These are phyloP conservation scores for Cladophialophora chaetospira DNA, from an alignment of 2,329 filamentous ascomycete genomes.

Conservation along the genomic window DNA sequence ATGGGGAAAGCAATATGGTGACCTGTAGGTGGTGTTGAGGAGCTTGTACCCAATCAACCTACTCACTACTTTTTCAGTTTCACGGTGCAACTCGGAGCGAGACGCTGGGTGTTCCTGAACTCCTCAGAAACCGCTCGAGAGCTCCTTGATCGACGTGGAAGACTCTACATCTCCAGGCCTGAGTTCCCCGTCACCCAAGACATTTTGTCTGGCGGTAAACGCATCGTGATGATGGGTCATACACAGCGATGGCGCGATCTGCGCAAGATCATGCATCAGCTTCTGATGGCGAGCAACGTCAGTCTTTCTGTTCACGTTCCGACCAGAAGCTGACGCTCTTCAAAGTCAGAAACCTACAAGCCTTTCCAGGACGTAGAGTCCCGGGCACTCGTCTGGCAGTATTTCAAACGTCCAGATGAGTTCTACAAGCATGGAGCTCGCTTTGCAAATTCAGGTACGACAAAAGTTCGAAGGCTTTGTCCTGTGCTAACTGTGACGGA, in stretches of 20 bases:
- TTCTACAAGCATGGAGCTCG: slow-evolving; percentile 47
- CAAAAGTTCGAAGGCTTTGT: background rate
- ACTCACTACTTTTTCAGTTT: slow-evolving; percentile 5
- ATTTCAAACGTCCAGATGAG: slow-evolving; percentile 15
- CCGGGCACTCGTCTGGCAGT: slow-evolving; percentile 19
- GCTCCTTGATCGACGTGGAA: slow-evolving; percentile 41
- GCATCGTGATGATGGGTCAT: slow-evolving; percentile 49
- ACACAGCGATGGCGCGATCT: slow-evolving; percentile 16
- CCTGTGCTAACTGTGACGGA: background rate
- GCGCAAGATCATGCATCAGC: slow-evolving; percentile 27
- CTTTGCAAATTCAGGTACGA: slow-evolving; percentile 36
- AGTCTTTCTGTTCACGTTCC: background rate
- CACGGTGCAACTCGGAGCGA: slow-evolving; percentile 10
- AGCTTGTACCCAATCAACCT: too few relatives aligned
- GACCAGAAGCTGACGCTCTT: slow-evolving; percentile 30
- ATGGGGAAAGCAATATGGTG: slow-evolving; percentile 48
- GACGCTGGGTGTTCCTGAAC: slow-evolving; percentile 19
- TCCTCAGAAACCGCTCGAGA: slow-evolving; percentile 29
- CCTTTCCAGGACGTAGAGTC: slow-evolving; percentile 27
- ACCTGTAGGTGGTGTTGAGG: slow-evolving; percentile 50
- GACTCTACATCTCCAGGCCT: slow-evolving; percentile 42
- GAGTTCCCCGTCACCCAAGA: slow-evolving; percentile 30
- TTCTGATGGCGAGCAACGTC: slow-evolving; percentile 19
- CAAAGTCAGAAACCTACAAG: slow-evolving; percentile 25
- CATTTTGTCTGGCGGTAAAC: slow-evolving; percentile 39